Conservation (phyloP, 129 eudicot species). For the Escallonia herrerae region DNA sequence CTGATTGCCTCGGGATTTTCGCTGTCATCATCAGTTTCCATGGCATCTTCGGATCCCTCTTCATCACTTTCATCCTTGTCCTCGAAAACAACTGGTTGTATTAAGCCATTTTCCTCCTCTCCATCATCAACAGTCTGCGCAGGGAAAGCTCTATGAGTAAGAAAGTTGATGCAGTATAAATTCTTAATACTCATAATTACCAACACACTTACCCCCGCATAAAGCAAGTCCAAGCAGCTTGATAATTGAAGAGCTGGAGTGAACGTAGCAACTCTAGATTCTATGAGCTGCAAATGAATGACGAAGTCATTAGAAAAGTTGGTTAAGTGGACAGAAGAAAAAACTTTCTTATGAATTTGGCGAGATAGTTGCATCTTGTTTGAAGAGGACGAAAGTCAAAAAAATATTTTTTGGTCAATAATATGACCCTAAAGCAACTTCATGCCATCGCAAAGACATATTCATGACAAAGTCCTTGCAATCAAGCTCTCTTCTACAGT, state of each 20-base stretch:
- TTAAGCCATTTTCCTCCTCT: constrained; percentile 33
- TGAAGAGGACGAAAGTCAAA: too few species aligned
- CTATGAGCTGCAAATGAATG: constrained; percentile 46
- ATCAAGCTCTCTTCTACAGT: too few species aligned
- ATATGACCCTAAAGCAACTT: too few species aligned
- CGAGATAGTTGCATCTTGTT: too few species aligned
- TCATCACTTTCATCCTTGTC: constrained; percentile 74
- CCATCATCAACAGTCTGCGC: constrained; percentile 52
- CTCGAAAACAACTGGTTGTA: constrained; percentile 51
- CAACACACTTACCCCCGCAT: constrained; percentile 54
- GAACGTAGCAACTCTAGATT: constrained; percentile 66
- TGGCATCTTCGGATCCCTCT: constrained; percentile 49
- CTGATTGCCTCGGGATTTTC: constrained; percentile 36
- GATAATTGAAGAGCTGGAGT: constrained; percentile 43
- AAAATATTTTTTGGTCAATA: too few species aligned
- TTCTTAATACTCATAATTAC: background rate
- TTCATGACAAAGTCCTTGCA: too few species aligned
- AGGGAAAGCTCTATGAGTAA: background rate
- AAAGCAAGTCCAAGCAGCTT: constrained; percentile 64
- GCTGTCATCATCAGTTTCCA: constrained; percentile 69
- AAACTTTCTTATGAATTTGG: too few species aligned
- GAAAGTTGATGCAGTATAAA: background rate
- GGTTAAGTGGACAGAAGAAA: too few species aligned
- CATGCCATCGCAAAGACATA: too few species aligned
- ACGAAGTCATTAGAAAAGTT: background rate